These are phyloP conservation scores for Zymoseptoria ardabiliae DNA, from an alignment of 2,329 filamentous ascomycete genomes.

Conservation along the genomic window DNA sequence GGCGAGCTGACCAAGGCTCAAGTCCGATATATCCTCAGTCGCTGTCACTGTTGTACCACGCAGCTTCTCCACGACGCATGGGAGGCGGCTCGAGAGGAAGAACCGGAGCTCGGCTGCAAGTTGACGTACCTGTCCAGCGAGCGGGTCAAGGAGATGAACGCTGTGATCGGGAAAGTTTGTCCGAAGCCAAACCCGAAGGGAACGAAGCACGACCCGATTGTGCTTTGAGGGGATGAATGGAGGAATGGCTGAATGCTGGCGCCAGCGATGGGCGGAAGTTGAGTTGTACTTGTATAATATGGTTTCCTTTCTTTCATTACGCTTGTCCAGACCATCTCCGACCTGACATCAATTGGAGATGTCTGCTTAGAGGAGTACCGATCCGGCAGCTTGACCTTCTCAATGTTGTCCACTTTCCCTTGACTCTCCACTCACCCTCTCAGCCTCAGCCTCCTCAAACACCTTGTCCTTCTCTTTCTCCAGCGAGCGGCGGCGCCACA, in stretches of 20 bases:
- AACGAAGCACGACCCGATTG: neutral
- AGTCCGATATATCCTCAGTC: conserved; percentile 4
- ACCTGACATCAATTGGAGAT: too few species aligned
- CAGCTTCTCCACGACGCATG: neutral
- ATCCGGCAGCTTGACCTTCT: too few species aligned
- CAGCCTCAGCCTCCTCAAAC: too few species aligned
- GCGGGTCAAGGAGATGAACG: neutral
- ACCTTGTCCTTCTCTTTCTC: too few species aligned
- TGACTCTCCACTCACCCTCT: too few species aligned
- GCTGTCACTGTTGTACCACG: neutral
- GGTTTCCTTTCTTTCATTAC: neutral
- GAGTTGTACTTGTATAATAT: neutral
- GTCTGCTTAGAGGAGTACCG: too few species aligned
- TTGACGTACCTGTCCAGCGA: neutral
- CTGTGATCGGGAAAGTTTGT: neutral
- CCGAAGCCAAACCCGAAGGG: too few species aligned
- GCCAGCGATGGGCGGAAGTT: too few species aligned
- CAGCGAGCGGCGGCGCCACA: too few species aligned
- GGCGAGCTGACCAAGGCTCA: conserved; percentile 1
- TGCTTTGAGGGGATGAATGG: neutral
- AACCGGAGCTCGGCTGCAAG: neutral
- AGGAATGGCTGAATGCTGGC: neutral
- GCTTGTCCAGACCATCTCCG: too few species aligned
- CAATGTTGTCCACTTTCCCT: too few species aligned
- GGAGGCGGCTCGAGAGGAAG: neutral